A percentile compares a stretch with the other conserved stretches of the same genome.
phyloP scores from a whole-genome alignment of 176 grass and related monocot species.

The Raddia distichophylla region DNA sequence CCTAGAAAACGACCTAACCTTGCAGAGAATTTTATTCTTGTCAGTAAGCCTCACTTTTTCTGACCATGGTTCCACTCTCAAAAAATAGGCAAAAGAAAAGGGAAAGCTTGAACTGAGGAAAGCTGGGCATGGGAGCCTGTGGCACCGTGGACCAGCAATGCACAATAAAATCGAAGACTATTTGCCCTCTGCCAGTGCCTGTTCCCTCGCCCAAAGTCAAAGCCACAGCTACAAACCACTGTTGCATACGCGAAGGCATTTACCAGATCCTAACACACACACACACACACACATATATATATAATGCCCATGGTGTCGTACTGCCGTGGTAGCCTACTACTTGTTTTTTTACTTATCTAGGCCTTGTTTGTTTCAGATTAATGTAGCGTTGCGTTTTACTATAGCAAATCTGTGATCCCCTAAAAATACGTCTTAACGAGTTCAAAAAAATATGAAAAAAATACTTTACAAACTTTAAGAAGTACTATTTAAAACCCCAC shows the following conservation, averaged over 20 bases:
- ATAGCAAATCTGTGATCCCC: too few species aligned
- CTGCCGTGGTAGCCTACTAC: too few species aligned
- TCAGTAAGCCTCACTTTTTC: neutral
- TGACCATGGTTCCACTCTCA: neutral
- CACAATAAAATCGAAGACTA: conserved; percentile 16
- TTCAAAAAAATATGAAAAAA: too few species aligned
- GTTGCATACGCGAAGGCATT: neutral
- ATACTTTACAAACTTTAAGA: too few species aligned
- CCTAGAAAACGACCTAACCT: conserved; percentile 35
- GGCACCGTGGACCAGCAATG: neutral
- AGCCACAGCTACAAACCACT: neutral
- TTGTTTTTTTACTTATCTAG: too few species aligned
- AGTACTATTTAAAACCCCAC: too few species aligned
- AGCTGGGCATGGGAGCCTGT: neutral
- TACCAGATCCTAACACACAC: neutral
- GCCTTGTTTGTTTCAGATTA: too few species aligned
- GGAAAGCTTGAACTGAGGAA: neutral
- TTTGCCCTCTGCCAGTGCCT: neutral
- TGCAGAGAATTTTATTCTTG: conserved; percentile 22
- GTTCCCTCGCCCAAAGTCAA: neutral
- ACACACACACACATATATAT: too few species aligned
- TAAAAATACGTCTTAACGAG: too few species aligned
- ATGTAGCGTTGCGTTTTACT: too few species aligned
- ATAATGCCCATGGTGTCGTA: neutral
- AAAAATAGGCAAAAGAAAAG: too few species aligned